A percentile compares a stretch with the other conserved stretches of the same genome.
phyloP scores from a whole-genome alignment of 169 alveolate genomes.

The Blepharisma undulans region DNA sequence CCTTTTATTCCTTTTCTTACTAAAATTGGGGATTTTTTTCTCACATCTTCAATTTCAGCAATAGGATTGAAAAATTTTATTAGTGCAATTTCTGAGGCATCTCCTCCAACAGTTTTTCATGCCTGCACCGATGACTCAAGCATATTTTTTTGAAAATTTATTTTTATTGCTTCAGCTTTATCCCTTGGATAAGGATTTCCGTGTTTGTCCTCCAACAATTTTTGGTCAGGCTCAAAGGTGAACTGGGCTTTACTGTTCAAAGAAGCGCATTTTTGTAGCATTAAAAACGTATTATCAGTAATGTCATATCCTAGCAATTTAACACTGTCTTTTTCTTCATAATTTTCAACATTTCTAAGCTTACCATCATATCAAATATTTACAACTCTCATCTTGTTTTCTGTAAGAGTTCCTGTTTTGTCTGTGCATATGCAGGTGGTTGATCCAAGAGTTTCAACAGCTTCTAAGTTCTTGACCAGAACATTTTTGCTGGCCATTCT shows the following conservation, averaged over 20 bases:
- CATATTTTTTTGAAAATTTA: background rate
- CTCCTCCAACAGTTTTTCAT: constrained; percentile 43
- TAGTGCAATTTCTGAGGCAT: constrained; percentile 87
- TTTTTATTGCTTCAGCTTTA: background rate
- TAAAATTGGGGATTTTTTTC: constrained; percentile 35
- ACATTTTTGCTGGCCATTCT: constrained; percentile 80
- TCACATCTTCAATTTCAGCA: constrained; percentile 47
- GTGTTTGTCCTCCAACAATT: background rate
- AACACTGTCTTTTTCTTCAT: background rate
- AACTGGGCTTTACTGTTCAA: background rate
- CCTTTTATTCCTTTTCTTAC: constrained; percentile 47
- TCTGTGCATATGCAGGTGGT: constrained; percentile 88
- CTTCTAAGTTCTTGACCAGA: constrained; percentile 84
- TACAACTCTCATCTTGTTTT: constrained; percentile 86
- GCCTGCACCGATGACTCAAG: background rate
- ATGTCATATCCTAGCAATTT: background rate
- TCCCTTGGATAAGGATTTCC: background rate
- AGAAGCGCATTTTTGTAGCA: background rate
- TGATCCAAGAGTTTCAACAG: constrained; percentile 88
- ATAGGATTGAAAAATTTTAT: constrained; percentile 69
- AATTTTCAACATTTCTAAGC: background rate
- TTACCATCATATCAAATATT: constrained; percentile 73
- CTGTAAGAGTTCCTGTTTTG: constrained; percentile 87
- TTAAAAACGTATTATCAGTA: background rate
- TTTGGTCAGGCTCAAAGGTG: background rate